Evolutionary conservation across 2,329 filamentous ascomycete species (phyloP).

Genomic region (Fusarium sp.): DNA sequence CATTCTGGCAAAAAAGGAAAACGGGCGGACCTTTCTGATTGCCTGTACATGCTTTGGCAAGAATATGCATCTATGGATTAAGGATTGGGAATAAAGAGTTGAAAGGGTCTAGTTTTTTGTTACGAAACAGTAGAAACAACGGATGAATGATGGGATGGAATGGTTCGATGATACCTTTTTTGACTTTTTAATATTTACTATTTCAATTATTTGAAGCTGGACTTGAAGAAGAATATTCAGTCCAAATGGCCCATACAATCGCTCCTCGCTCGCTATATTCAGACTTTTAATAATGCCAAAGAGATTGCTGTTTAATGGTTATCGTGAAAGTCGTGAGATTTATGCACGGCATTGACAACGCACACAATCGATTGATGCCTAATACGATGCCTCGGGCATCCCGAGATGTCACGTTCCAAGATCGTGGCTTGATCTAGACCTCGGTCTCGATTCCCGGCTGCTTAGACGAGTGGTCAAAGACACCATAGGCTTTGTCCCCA

Average conservation of each 20-base stretch:
- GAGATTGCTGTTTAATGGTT: background rate
- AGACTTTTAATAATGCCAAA: constrained; percentile 9
- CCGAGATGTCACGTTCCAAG: constrained; percentile 5
- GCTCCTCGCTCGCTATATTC: constrained; percentile 28
- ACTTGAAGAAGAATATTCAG: background rate
- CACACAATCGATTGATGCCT: constrained; percentile 1
- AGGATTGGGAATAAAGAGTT: constrained; percentile 8
- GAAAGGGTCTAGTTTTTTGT: constrained; percentile 3
- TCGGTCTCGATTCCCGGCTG: constrained; percentile 75
- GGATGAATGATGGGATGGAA: constrained; percentile 35
- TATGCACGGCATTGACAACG: background rate
- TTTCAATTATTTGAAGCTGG: constrained; percentile 14
- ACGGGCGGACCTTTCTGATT: background rate
- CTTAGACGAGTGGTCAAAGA: constrained; percentile 70
- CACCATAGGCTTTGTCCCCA: constrained; percentile 67
- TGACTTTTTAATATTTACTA: constrained; percentile 15
- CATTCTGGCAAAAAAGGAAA: constrained; percentile 19
- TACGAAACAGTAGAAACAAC: constrained; percentile 28
- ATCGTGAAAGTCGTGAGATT: background rate
- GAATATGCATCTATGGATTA: constrained; percentile 5
- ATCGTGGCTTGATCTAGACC: constrained; percentile 59
- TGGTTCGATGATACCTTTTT: constrained; percentile 36
- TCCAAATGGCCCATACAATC: background rate
- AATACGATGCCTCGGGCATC: background rate
- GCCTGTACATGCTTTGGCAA: constrained; percentile 8